Conservation (phyloP, 2,329 filamentous ascomycete genomes). For the Sporothrix inflata region DNA sequence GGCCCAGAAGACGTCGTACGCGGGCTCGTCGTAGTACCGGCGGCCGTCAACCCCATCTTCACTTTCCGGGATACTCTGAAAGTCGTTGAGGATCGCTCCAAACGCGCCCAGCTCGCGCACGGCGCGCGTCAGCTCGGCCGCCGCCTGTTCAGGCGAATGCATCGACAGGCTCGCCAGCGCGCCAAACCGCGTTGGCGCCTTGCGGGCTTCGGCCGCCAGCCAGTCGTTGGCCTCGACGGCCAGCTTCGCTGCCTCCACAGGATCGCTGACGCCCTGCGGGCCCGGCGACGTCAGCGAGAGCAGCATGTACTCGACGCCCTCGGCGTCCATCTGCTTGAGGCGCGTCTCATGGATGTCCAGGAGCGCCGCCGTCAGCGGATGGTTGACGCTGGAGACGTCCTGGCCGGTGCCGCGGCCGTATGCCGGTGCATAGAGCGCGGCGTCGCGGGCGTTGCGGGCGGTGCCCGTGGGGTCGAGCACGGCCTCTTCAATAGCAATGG, state of each 20-base stretch:
- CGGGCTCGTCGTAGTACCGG: conserved; percentile 41
- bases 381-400: conserved; percentile 30
- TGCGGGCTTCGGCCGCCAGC: conserved; percentile 38
- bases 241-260: conserved; percentile 36
- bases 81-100: conserved; percentile 44
- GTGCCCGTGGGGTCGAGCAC: conserved; percentile 41
- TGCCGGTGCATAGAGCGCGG: conserved; percentile 38
- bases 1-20: conserved; percentile 42
- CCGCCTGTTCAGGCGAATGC: conserved; percentile 40
- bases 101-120: conserved; percentile 42
- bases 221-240: conserved; percentile 42
- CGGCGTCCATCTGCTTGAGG: conserved; percentile 41
- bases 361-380: conserved; percentile 38
- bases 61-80: conserved; percentile 36
- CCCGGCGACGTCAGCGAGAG: conserved; percentile 43
- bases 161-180: conserved; percentile 42
- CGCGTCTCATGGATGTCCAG: conserved; percentile 41
- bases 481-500: conserved; percentile 44
- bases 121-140: conserved; percentile 39
- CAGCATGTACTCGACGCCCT: conserved; percentile 45
- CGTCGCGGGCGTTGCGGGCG: conserved; percentile 38
- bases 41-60: conserved; percentile 31
- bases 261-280: conserved; percentile 39
- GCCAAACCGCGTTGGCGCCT: conserved; percentile 41
- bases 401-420: conserved; percentile 30